Base-by-base conservation (phyloP, 1,284 basidiomycete species). In the Leccinum subrobustum region DNA sequence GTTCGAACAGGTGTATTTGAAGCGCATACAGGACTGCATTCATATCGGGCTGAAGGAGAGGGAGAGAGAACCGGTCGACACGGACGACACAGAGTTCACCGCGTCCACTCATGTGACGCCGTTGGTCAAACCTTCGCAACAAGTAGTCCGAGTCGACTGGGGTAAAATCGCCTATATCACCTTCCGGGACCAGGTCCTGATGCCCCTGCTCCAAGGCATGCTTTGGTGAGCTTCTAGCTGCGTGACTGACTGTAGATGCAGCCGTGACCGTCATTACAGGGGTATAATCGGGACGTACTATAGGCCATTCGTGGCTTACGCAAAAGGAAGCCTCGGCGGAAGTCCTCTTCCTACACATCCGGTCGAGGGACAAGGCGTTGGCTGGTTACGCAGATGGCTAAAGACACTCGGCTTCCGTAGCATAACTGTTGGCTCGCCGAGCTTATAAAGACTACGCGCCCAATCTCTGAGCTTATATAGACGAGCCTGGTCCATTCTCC, bases 121-220 rank as follows among this genome's bases (percentile, higher is more conserved):
- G 20, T 60, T 66, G 27, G 52, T 71, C 54, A 58, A 63, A 39
- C 56, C 67, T 35, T 67, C 67, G 47, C 66, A 71, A 39, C 73
- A 77, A 67, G 70, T 81, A 31, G 75, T 84, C 27, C 73, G 72
- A 8, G 75, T 88, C 14, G 78, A 87, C 56, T 91, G 88, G 88
- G 75, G 75, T 12, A 77, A 78, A 59, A 76, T 91, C 9, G 62
- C 78, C 8, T 90, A 86, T 83, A 75, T 88, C 54, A 90, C 89
- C 16, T 67, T 81, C 7, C 77, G 85, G 58, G 89, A 91, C 73
- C 88, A 91, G 67, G 75, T 91, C 50, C 73, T 91, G 62, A 83
- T 82, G 64, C 89, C 89, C 2, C 70, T 91, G 16, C 54, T 87
- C 33, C 89, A 91, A 69, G 89, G 89, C n/a, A 77, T 81, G n/a